phyloP scores from a whole-genome alignment of 2,329 filamentous ascomycete genomes.

The Cryoendolithus antarcticus region DNA sequence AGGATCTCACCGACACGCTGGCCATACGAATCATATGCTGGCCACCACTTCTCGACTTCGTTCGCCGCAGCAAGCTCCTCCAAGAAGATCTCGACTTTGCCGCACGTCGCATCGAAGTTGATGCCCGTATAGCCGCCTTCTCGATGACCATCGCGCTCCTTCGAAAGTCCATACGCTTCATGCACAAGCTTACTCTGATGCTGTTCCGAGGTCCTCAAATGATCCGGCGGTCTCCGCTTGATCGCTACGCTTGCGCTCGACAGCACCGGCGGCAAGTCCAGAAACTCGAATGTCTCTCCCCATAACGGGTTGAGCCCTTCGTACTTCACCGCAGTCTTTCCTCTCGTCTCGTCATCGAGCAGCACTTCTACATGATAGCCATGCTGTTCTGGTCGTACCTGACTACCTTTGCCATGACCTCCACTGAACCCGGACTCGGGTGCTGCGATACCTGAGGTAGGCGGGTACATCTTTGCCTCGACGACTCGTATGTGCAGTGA shows the following conservation, averaged over 20 bases:
- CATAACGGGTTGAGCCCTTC: constrained; percentile 67
- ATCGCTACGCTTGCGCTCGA: constrained; percentile 60
- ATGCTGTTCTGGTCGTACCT: constrained; percentile 28
- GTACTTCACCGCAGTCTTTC: constrained; percentile 59
- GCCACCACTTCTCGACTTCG: constrained; percentile 77
- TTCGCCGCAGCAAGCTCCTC: constrained; percentile 66
- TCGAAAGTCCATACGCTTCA: constrained; percentile 24
- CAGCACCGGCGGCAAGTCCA: constrained; percentile 56
- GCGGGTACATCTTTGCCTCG: constrained; percentile 44
- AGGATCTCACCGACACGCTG: constrained; percentile 72
- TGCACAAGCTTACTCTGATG: constrained; percentile 28
- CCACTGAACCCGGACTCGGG: constrained; percentile 14
- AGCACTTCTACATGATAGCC: constrained; percentile 72
- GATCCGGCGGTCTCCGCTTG: constrained; percentile 44
- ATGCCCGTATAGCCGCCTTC: constrained; percentile 34
- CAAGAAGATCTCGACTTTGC: constrained; percentile 69
- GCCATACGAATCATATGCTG: constrained; percentile 62
- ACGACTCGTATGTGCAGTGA: constrained; percentile 47
- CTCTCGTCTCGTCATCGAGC: constrained; percentile 65
- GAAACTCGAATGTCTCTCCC: constrained; percentile 69
- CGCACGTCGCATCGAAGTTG: constrained; percentile 41
- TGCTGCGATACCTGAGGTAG: constrained; percentile 10
- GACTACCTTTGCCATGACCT: constrained; percentile 8
- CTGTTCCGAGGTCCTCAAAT: constrained; percentile 16
- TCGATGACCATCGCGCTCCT: constrained; percentile 14